These are phyloP conservation scores for Ceratocystiopsis sp. DNA, from an alignment of 2,329 filamentous ascomycete genomes.

Conservation along the genomic window DNA sequence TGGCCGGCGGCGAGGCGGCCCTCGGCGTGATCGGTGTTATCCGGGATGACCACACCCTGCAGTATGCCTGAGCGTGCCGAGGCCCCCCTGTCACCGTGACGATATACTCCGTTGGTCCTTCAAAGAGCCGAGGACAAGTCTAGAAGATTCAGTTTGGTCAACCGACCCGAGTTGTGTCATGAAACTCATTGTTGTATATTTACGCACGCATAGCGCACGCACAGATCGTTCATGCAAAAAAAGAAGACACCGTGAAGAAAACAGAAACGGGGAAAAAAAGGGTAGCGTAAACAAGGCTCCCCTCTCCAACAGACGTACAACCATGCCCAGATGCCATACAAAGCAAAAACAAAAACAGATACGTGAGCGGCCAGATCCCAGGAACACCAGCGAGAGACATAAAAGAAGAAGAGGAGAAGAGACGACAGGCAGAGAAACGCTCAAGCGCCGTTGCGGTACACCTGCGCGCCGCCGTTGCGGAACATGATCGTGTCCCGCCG, in stretches of 20 bases:
- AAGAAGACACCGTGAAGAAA: neutral
- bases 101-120: too few relatives aligned
- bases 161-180: too few relatives aligned
- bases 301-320: too few relatives aligned
- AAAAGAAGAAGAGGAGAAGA: neutral
- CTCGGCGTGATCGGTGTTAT: slow-evolving; percentile 49
- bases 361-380: too few relatives aligned
- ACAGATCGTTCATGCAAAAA: neutral
- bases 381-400: neutral
- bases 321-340: neutral
- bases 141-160: too few relatives aligned
- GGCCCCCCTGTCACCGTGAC: too few relatives aligned
- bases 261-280: neutral
- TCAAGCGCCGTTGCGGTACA: slow-evolving; percentile 55
- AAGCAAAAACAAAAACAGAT: neutral
- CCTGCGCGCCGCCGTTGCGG: slow-evolving; percentile 56
- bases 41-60: slow-evolving; percentile 55
- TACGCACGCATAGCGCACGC: too few relatives aligned
- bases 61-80: slow-evolving; percentile 24
- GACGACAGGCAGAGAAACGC: too few relatives aligned
- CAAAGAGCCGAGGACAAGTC: too few relatives aligned
- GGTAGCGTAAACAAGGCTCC: too few relatives aligned
- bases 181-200: too few relatives aligned
- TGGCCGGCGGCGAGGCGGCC: slow-evolving; percentile 47
- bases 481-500: slow-evolving; percentile 75